A percentile compares a stretch with the other conserved stretches of the same genome.
Evolutionary conservation across 2,329 filamentous ascomycete genomes (phyloP).

Genomic region (Curvularia verruculosa): DNA sequence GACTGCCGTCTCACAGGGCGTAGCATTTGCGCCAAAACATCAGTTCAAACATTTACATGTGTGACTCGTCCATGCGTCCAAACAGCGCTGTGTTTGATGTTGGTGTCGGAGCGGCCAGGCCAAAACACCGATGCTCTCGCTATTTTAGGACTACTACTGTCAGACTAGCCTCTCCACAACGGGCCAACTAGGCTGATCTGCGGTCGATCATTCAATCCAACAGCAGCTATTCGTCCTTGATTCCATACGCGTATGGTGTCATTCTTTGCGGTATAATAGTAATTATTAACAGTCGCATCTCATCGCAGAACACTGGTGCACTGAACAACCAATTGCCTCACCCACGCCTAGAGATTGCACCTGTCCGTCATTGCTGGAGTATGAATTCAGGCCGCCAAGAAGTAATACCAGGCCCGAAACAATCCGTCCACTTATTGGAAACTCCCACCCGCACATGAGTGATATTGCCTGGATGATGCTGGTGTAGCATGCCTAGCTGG

Average conservation of each 20-base stretch:
- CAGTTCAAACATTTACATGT: slow-evolving; percentile 8
- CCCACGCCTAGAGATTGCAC: neutral
- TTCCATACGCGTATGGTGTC: neutral
- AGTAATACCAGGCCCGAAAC: neutral
- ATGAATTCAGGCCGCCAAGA: neutral
- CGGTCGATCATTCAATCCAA: neutral
- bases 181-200: neutral
- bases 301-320: neutral
- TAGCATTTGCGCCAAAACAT: slow-evolving; percentile 8
- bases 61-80: slow-evolving; percentile 16
- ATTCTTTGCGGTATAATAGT: neutral
- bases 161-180: slow-evolving; percentile 4
- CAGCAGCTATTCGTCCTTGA: neutral
- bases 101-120: slow-evolving; percentile 14
- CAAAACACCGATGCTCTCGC: slow-evolving; percentile 17
- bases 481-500: neutral
- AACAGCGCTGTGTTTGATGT: slow-evolving; percentile 18
- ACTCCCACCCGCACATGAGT: neutral
- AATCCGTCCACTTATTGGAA: neutral
- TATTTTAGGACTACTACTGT: slow-evolving; percentile 15
- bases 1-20: neutral
- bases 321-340: neutral
- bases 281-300: neutral
- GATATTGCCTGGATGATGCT: neutral
- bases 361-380: neutral